Base-by-base conservation (phyloP, 345 rosid species). In the Mangifera indica region DNA sequence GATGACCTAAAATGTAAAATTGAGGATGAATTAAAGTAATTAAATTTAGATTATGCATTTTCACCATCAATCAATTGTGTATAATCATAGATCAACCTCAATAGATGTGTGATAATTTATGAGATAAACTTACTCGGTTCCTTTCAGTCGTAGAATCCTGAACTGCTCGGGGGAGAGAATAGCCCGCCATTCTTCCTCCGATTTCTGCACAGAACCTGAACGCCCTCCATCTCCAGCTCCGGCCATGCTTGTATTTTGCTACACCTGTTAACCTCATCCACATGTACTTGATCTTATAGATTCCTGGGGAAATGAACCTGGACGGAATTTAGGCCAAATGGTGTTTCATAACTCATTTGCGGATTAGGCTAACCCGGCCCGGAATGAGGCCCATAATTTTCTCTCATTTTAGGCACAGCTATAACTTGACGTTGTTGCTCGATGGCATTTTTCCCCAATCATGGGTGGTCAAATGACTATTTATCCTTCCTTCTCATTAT, bases 181-280 rank as follows among this genome's bases (percentile, higher is more conserved):
- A 15, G 85, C 90, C 51, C 83, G 82, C 92, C 92, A 89, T 58
- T 89, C 91, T 63, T 87, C 92, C 72, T 86, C 92, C 44, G 84
- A 51, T 54, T 78, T 82, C 67, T 53, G 74, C 32, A 64, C 77
- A 7, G 77, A 44, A 64, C 70, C 18, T 26, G 42, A 37, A 46
- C 10, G 68, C 29, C 74, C 34, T 24, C 46, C 32, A 29, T 1
- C 32, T 29, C 32, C 32, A 29, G 32, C 32, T 3, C 32, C 40
- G 7, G 69, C 67, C 80, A 72, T 77, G 34, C 11, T 63, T 21
- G 26, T 61, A 2, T 18, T 10, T 37, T 9, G 14, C 66, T 18
- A 0, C 8, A 4, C 66, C 18, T 25, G 21, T 9, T 40, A n/a
- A 5, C 10, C 3, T 0, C 8, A 22, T 22, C 40, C 10, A 1